Evolutionary conservation across 768 basidiomycete genomes (phyloP).

Genomic region (Mycena galopus): DNA sequence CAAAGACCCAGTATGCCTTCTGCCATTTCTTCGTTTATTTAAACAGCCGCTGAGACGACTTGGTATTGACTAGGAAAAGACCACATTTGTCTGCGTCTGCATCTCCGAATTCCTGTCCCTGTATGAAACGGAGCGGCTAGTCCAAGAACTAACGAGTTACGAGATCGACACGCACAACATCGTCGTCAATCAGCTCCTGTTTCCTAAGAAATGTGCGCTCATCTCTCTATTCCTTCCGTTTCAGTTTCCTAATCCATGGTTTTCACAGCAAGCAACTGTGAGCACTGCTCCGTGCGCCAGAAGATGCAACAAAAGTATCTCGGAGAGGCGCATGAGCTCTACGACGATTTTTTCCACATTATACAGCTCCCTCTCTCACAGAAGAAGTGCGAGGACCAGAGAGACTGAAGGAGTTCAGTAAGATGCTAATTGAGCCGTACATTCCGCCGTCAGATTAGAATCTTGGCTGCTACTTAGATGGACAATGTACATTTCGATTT

Average conservation of each 20-base stretch:
- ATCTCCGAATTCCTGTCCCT: conserved; percentile 98
- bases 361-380: conserved; percentile 92
- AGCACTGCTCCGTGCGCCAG: conserved; percentile 93
- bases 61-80: conserved; percentile 82
- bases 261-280: conserved; percentile 87
- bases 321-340: conserved; percentile 94
- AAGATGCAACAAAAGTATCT: conserved; percentile 99
- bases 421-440: conserved; percentile 90
- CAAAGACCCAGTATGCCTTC: conserved; percentile 89
- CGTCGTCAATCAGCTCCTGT: conserved; percentile 96
- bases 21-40: not conserved
- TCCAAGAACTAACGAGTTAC: conserved; percentile 94
- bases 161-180: conserved; percentile 99
- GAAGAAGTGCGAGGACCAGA: conserved; percentile 97
- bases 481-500: conserved; percentile 13
- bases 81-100: conserved; percentile 98
- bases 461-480: conserved; percentile 4
- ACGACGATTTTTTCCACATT: conserved; percentile 99
- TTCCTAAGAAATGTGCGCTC: conserved; percentile 85
- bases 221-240: not conserved
- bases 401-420: conserved; percentile 92
- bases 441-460: conserved; percentile 63
- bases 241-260: not conserved
- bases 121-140: conserved; percentile 98
- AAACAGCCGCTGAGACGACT: not conserved